Percentiles rank a stretch among this genome's conserved stretches.
These are phyloP conservation scores for Ophiorrhiza pumila DNA, from an alignment of 257 asterid genomes.

Conservation along the genomic window DNA sequence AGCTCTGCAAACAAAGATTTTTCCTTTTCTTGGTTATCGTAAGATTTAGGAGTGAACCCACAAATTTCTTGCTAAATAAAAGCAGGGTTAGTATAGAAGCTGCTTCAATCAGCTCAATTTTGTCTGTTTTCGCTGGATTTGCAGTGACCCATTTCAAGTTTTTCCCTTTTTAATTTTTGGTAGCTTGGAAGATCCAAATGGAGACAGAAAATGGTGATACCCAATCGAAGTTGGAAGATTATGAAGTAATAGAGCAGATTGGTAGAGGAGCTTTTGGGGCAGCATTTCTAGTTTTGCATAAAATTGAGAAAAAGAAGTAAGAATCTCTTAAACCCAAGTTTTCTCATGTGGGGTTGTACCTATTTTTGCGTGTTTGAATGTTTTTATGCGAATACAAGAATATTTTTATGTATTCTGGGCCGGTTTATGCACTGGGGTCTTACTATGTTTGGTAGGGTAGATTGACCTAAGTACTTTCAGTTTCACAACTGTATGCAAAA, in stretches of 20 bases:
- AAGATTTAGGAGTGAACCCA: slow-evolving; percentile 21
- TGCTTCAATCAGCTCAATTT: slow-evolving; percentile 14
- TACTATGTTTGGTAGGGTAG: slow-evolving; percentile 10
- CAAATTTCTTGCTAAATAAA: slow-evolving; percentile 26
- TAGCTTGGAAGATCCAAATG: slow-evolving; percentile 43
- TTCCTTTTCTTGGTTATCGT: slow-evolving; percentile 15
- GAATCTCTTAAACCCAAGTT: slow-evolving; percentile 16
- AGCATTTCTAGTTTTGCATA: slow-evolving; percentile 74
- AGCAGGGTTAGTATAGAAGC: slow-evolving; percentile 23
- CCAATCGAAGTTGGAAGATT: slow-evolving; percentile 67
- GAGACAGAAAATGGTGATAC: slow-evolving; percentile 50
- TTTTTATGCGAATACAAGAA: not conserved
- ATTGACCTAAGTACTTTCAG: slow-evolving; percentile 10
- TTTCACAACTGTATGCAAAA: not conserved
- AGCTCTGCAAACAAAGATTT: slow-evolving; percentile 17
- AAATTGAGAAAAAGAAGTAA: slow-evolving; percentile 63
- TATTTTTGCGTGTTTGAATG: slow-evolving; percentile 15
- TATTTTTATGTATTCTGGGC: not conserved
- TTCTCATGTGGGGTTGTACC: slow-evolving; percentile 12
- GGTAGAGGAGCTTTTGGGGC: slow-evolving; percentile 88
- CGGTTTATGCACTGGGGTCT: not conserved
- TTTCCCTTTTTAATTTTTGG: slow-evolving; percentile 2
- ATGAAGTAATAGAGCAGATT: slow-evolving; percentile 80
- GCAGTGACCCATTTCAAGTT: slow-evolving; percentile 11
- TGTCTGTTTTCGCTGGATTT: slow-evolving; percentile 15